Evolutionary conservation across 192 early-diverging fungal species (phyloP), one percentile per base, ranked within the genome.

Genomic region (Coemansia sp.): DNA sequence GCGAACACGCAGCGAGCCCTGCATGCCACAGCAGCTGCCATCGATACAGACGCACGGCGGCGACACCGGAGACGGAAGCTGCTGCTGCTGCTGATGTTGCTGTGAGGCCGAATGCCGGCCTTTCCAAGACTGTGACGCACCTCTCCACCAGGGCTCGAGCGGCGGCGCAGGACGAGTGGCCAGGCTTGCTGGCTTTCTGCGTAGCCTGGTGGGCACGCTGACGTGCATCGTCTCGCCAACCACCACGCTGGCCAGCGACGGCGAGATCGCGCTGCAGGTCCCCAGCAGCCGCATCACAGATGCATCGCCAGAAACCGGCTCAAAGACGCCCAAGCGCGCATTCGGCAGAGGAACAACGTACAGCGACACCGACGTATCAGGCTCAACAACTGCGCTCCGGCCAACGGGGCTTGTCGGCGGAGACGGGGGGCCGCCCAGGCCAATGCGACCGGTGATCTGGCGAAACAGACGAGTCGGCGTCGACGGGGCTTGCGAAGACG

Each of bases 181-280:
- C n/a, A n/a, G n/a, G n/a, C n/a, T n/a, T n/a, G n/a, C n/a, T 46
- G 45, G 16, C 11, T 3, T n/a, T 3, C 45, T n/a, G 45, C 11
- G 45, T 4, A 46, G 47, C 47, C 51, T 30, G 29, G 49, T 30
- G 29, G 49, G 64, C 50, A 39, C 49, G 7, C 27, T 39, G 19
- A 59, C 34, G 16, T 24, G 57, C 35, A 55, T 35, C 18, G 52
- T 20, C 14, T 25, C 52, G 18, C 20, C 63, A 1, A n/a, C 34
- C 48, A 11, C 48, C n/a, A 53, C 64, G 36, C 50, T 34, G 25
- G 64, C 66, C 46, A 68, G 60, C 45, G 59, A 51, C 32, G 66
- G 66, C 6, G 22, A 20, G 10, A n/a, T 5, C 3, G 52, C 66
- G 34, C 51, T 25, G 55, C 60, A 50, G 10, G 48, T 61, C 18